Base-by-base conservation (phyloP, 2,329 filamentous ascomycete species). In the Talaromyces verruculosus region DNA sequence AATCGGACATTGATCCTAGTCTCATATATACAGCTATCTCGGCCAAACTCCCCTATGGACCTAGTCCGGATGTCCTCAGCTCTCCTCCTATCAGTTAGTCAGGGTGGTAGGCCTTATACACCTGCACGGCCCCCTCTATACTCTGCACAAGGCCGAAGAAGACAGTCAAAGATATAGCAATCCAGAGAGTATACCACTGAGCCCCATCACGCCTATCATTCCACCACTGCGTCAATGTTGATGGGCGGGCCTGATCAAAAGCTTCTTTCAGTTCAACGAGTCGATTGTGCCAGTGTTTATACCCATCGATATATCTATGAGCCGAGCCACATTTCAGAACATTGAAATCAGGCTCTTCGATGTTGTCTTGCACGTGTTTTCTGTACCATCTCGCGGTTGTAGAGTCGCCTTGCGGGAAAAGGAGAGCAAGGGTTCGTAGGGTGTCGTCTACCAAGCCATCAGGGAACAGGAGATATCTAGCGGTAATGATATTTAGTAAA, bases 181-280 rank as follows among this genome's bases (percentile, higher is more conserved):
- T 74, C 81, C 81, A 84, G 61, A 83, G 80, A 0, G 58, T 78
- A 15, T 68, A 82, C 79, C 80, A 82, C 60, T 83, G 80, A 0
- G 78, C 76, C 0, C 77, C 73, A 35, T 80, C 79, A 1, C 81
- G 68, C 3, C 76, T 67, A 65, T 83, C 80, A 61, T 76, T 70
- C 81, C 81, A 83, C 78, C 64, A 68, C 45, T 69, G 67, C 0
- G 71, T 71, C 0, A 83, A 43, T 0, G 72, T 77, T 33, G 69
- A 69, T 7, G 79, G 75, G 58, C 73, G 66, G 4, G 78, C 67
- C 66, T 82, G 73, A 67, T 83, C 75, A 55, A 79, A 80, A 17
- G 71, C 73, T 61, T 82, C 75, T 70, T 82, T 82, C 2, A 84
- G 67, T 0, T 79, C 76, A 0, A 80, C 73, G 0, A 84, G 69